phyloP scores from a whole-genome alignment of 163 green algal species.

The Prototheca cutis region DNA sequence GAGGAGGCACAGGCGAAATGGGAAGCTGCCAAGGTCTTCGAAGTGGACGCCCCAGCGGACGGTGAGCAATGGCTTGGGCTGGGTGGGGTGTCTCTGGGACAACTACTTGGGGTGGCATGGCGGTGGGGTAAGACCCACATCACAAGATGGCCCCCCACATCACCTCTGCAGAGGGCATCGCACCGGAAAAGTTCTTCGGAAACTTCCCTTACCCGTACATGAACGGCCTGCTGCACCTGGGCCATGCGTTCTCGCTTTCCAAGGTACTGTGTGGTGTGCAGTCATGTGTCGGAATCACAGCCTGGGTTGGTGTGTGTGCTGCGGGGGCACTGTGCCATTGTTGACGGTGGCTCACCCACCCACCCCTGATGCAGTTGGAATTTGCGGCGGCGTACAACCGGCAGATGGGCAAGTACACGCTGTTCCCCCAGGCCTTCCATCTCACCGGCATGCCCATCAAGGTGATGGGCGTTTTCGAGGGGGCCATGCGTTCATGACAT shows the following conservation, averaged over 20 bases:
- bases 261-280: no score
- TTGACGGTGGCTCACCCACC: background rate
- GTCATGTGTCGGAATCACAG: no score
- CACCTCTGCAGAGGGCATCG: background rate
- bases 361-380: conserved; percentile 88
- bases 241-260: conserved; percentile 96
- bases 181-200: conserved; percentile 87
- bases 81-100: no score
- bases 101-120: no score
- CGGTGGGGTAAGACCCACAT: no score
- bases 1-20: conserved; percentile 60
- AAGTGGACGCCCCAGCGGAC: conserved; percentile 60
- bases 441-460: conserved; percentile 99
- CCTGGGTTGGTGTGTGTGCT: no score
- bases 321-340: no score
- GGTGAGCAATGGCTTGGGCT: conserved; percentile 20
- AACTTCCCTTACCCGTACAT: conserved; percentile 99
- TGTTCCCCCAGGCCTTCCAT: conserved; percentile 97
- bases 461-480: no score
- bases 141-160: background rate
- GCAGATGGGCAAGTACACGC: conserved; percentile 74
- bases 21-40: conserved; percentile 69
- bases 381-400: conserved; percentile 93
- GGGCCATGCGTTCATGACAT: no score
- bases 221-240: conserved; percentile 97